Conservation (phyloP, 2,329 filamentous ascomycete genomes). For the Aspergillus intermedius region DNA sequence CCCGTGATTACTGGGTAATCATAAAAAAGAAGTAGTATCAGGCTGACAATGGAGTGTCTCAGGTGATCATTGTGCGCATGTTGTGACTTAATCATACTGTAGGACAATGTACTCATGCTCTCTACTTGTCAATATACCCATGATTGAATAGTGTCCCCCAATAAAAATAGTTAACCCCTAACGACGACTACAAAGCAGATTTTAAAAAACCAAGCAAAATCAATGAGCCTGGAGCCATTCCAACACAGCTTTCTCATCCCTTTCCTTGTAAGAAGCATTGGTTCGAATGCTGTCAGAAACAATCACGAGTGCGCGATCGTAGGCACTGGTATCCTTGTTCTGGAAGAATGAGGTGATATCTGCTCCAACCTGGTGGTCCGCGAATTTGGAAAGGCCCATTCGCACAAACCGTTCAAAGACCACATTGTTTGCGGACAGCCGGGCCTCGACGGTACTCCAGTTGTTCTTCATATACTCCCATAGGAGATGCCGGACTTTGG, state of each 20-base stretch:
- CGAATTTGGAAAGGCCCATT: constrained; percentile 70
- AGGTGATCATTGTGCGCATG: too few relatives aligned
- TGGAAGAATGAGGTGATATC: constrained; percentile 83
- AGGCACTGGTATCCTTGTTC: constrained; percentile 76
- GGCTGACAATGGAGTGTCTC: too few relatives aligned
- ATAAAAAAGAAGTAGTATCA: not conserved
- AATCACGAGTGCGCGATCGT: constrained; percentile 78
- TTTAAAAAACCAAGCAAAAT: constrained; percentile 39
- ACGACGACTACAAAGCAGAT: not conserved
- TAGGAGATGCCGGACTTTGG: constrained; percentile 62
- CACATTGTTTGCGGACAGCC: constrained; percentile 73
- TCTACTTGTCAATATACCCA: too few relatives aligned
- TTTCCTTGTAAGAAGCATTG: constrained; percentile 71
- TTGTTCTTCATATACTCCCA: constrained; percentile 84
- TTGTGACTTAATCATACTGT: too few relatives aligned
- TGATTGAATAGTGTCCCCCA: too few relatives aligned
- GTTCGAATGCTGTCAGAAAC: constrained; percentile 80
- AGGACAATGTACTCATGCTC: too few relatives aligned
- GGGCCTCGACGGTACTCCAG: constrained; percentile 66
- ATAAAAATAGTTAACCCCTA: too few relatives aligned
- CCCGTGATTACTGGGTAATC: not conserved
- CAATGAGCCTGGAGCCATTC: constrained; percentile 67
- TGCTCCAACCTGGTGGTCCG: constrained; percentile 59
- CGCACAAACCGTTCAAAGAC: constrained; percentile 85
- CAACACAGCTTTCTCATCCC: constrained; percentile 65